Conservation (phyloP, 2,329 filamentous ascomycete genomes). For the Aspergillus sp. region DNA sequence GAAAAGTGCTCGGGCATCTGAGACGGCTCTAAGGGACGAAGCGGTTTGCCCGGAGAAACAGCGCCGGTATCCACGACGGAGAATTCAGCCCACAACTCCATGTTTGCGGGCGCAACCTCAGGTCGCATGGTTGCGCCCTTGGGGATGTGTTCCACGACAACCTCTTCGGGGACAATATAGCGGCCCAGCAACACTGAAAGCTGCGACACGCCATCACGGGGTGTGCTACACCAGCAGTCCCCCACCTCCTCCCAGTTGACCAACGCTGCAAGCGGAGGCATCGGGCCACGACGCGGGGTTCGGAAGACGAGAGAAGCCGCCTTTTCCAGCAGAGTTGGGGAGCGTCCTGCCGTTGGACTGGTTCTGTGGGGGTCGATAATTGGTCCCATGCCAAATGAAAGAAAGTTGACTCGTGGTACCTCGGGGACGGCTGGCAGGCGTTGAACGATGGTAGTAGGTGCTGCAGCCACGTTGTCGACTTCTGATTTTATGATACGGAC, state of each 20-base stretch:
- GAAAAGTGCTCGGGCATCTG: constrained; percentile 12
- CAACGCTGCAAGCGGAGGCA: constrained; percentile 58
- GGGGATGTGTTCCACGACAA: constrained; percentile 72
- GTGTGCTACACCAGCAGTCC: constrained; percentile 80
- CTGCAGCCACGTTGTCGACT: constrained; percentile 19
- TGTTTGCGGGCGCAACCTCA: constrained; percentile 59
- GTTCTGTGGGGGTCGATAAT: constrained; percentile 59
- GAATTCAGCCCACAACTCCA: constrained; percentile 69
- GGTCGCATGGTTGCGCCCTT: constrained; percentile 61
- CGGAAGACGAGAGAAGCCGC: constrained; percentile 11
- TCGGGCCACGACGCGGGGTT: constrained; percentile 19
- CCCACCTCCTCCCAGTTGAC: constrained; percentile 72
- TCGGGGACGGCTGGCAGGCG: constrained; percentile 15
- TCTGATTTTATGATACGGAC: constrained; percentile 25
- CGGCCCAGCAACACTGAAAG: constrained; percentile 38
- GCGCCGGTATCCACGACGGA: constrained; percentile 37
- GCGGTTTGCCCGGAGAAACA: background rate
- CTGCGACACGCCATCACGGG: constrained; percentile 45
- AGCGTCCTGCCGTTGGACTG: constrained; percentile 53
- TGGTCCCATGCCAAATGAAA: constrained; percentile 66
- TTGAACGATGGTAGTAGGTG: constrained; percentile 19
- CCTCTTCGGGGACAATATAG: constrained; percentile 63
- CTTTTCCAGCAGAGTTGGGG: constrained; percentile 18
- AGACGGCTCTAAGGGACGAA: background rate
- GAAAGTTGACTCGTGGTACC: constrained; percentile 66